A percentile compares a stretch with the other conserved stretches of the same genome.
phyloP scores from a whole-genome alignment of 768 basidiomycete species.

The Flagelloscypha sp. region DNA sequence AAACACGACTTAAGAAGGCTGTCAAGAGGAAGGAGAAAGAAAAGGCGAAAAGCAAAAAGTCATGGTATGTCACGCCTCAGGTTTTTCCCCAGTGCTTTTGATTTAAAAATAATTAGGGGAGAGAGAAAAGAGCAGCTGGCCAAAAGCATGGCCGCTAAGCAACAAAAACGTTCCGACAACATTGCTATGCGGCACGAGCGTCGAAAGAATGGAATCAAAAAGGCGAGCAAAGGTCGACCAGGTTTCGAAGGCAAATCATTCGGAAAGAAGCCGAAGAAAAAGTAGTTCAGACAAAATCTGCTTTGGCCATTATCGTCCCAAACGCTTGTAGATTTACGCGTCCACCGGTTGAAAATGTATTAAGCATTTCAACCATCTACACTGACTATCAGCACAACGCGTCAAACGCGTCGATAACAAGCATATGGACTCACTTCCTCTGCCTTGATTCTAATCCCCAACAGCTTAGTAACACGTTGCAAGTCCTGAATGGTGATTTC shows the following conservation, averaged over 20 bases:
- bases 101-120: slow-evolving; percentile 46
- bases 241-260: slow-evolving; percentile 86
- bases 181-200: slow-evolving; percentile 81
- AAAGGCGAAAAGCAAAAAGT: slow-evolving; percentile 75
- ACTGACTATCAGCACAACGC: too few relatives aligned
- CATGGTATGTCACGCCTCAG: slow-evolving; percentile 52
- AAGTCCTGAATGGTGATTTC: slow-evolving; percentile 63
- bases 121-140: slow-evolving; percentile 76
- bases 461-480: slow-evolving; percentile 44
- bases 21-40: slow-evolving; percentile 88
- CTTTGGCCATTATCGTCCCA: too few relatives aligned
- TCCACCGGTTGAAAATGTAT: too few relatives aligned
- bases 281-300: too few relatives aligned
- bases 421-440: slow-evolving; percentile 75
- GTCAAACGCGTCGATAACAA: too few relatives aligned
- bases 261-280: slow-evolving; percentile 43
- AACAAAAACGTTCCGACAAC: slow-evolving; percentile 89
- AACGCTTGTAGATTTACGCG: too few relatives aligned
- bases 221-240: slow-evolving; percentile 58
- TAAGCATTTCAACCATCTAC: too few relatives aligned
- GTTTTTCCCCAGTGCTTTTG: not conserved
- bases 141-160: slow-evolving; percentile 70
- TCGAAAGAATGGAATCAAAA: slow-evolving; percentile 40
- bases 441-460: slow-evolving; percentile 64
- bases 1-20: slow-evolving; percentile 80